Evolutionary conservation across 371 early-diverging fungal genomes (phyloP), one percentile per base, ranked within the genome.

Genomic region (Mucor mucedo): DNA sequence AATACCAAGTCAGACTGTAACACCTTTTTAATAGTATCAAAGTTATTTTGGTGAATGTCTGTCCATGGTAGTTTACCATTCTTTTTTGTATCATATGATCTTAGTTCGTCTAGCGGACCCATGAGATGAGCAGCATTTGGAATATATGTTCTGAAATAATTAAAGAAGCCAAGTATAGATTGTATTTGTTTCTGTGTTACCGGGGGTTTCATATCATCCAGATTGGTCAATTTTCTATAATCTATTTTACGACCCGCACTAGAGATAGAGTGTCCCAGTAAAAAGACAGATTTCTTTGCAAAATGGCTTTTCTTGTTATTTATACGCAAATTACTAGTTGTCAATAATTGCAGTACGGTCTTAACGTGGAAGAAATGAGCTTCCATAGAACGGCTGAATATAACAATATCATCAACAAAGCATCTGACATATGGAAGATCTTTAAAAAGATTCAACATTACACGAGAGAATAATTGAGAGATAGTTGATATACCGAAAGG

Each of bases 41-140:
- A 39, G 10, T 39, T 5, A 6, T 6, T 6, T 39, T 39, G 39
- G 10, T 39, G 39, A 6, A 14, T 44, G 14, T 44, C n/a, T 4
- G n/a, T 44, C 44, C 44, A 44, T 44, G 4, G 6, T 9, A 13
- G 14, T 4, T 4, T 7, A 13, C 44, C 44, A 44, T 14, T 44
- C n/a, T 44, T 44, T 13, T 44, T 42, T 32, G 40, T 58, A 39
- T 60, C 13, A 27, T 28, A 10, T 39, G 39, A 68, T 5, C 66
- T 52, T 21, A 74, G 44, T 2, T 28, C 33, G 16, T 68, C 70
- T 39, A 75, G 40, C 0, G 78, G 75, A 0, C 63, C 66, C 11
- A 66, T 54, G 3, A 73, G 7, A 0, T 42, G 38, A 16, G 55
- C 40, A 27, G 62, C 59, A 2, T 62, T 21, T 3, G 65, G 65